phyloP scores from a whole-genome alignment of 495 filamentous ascomycete species.

The Coniosporium apollinis region DNA sequence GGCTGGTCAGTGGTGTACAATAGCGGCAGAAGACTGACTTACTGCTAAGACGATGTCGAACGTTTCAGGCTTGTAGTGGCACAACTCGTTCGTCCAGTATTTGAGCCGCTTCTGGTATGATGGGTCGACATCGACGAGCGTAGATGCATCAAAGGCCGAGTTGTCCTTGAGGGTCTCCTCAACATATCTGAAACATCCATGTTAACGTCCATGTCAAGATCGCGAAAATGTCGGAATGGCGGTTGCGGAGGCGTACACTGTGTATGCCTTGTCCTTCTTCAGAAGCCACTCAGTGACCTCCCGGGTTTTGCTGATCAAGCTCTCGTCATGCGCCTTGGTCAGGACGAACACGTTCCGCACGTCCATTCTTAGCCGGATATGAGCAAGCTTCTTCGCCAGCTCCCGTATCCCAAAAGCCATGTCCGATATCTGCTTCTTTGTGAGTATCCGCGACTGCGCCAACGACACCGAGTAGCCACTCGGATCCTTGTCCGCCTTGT shows the following conservation, averaged over 20 bases:
- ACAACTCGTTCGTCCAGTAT: constrained; percentile 73
- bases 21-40: constrained; percentile 4
- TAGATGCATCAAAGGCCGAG: constrained; percentile 49
- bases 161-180: constrained; percentile 56
- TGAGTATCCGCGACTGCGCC: constrained; percentile 51
- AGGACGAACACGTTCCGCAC: constrained; percentile 75
- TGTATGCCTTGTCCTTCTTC: constrained; percentile 53
- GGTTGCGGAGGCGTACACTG: constrained; percentile 34
- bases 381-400: constrained; percentile 68
- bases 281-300: constrained; percentile 75
- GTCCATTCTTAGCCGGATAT: constrained; percentile 58
- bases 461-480: constrained; percentile 12
- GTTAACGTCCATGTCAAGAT: background rate
- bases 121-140: constrained; percentile 40
- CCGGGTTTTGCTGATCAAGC: constrained; percentile 60
- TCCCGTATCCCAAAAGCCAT: constrained; percentile 94
- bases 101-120: constrained; percentile 42
- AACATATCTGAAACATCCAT: constrained; percentile 34
- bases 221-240: background rate
- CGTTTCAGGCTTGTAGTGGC: constrained; percentile 55
- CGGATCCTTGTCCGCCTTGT: constrained; percentile 23
- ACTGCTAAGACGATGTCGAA: constrained; percentile 85
- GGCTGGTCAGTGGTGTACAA: background rate
- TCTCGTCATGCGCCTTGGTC: constrained; percentile 74
- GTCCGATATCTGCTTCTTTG: constrained; percentile 81